These are phyloP conservation scores for Annulohypoxylon truncatum DNA, from an alignment of 2,329 filamentous ascomycete species.

Conservation along the genomic window DNA sequence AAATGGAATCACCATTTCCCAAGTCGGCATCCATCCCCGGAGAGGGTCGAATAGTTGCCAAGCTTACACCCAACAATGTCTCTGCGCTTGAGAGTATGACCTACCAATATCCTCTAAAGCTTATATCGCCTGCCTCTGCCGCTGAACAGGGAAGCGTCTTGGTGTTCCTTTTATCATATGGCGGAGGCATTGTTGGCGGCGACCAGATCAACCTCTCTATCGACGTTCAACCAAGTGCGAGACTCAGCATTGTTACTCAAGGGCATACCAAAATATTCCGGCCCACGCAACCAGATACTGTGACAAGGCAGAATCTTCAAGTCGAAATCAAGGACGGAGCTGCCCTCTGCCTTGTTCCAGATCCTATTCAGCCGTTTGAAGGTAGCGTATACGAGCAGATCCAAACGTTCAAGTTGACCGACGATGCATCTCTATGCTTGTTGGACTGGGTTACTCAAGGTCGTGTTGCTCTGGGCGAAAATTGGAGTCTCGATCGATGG, in stretches of 20 bases:
- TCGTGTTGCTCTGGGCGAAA: constrained; percentile 83
- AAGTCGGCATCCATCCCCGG: constrained; percentile 79
- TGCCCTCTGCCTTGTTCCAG: constrained; percentile 78
- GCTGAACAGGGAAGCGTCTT: constrained; percentile 75
- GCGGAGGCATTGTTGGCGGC: constrained; percentile 89
- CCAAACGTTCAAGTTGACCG: constrained; percentile 77
- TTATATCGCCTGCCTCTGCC: constrained; percentile 82
- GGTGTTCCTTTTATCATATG: constrained; percentile 92
- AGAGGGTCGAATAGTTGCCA: constrained; percentile 80
- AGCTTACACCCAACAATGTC: constrained; percentile 75
- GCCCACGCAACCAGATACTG: constrained; percentile 66
- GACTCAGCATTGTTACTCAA: constrained; percentile 75
- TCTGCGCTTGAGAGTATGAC: constrained; percentile 79
- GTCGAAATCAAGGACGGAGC: constrained; percentile 63
- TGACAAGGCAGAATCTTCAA: constrained; percentile 68
- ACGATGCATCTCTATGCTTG: constrained; percentile 75
- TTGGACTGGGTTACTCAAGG: constrained; percentile 96
- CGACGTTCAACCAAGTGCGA: constrained; percentile 71
- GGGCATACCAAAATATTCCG: constrained; percentile 98
- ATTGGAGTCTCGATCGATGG: constrained; percentile 87
- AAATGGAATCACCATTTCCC: constrained; percentile 77
- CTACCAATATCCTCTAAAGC: constrained; percentile 95
- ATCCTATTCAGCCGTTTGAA: constrained; percentile 92
- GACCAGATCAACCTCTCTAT: constrained; percentile 82
- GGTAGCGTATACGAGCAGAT: constrained; percentile 85